phyloP scores from a whole-genome alignment of 805 yeast genomes.

The Candida wancherniae region DNA sequence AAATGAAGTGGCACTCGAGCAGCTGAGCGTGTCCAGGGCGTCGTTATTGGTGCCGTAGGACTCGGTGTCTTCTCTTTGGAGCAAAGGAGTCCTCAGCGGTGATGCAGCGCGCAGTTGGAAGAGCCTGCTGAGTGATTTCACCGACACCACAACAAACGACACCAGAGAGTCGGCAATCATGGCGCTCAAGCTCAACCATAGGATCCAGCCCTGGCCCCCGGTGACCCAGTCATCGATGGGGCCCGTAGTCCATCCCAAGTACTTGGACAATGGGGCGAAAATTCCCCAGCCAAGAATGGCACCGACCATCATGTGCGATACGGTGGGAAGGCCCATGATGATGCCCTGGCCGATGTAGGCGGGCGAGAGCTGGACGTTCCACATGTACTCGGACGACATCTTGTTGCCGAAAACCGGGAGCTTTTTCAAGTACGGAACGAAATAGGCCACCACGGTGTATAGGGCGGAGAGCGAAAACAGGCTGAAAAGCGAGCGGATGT shows the following conservation, averaged over 20 bases:
- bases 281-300: conserved; percentile 89
- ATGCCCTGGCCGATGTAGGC: conserved; percentile 98
- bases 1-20: conserved; percentile 2
- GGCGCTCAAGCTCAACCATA: conserved; percentile 88
- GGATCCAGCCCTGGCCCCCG: conserved; percentile 96
- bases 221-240: conserved; percentile 86
- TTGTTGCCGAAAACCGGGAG: conserved; percentile 72
- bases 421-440: conserved; percentile 61
- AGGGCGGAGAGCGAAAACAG: conserved; percentile 68
- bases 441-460: conserved; percentile 69
- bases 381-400: conserved; percentile 60
- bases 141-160: conserved; percentile 62
- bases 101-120: too few species aligned
- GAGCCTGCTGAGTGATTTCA: conserved; percentile 32
- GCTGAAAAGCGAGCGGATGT: conserved; percentile 51
- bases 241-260: conserved; percentile 83
- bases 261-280: conserved; percentile 73
- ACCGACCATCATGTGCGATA: conserved; percentile 86
- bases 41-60: neutral
- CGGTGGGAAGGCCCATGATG: conserved; percentile 93
- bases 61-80: neutral
- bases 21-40: neutral
- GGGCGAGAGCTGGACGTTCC: conserved; percentile 95
- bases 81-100: too few species aligned
- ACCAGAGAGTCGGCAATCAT: conserved; percentile 92